Evolutionary conservation across 2,329 filamentous ascomycete genomes (phyloP), one percentile per base, ranked within the genome.

Genomic region (Venturia effusa): DNA sequence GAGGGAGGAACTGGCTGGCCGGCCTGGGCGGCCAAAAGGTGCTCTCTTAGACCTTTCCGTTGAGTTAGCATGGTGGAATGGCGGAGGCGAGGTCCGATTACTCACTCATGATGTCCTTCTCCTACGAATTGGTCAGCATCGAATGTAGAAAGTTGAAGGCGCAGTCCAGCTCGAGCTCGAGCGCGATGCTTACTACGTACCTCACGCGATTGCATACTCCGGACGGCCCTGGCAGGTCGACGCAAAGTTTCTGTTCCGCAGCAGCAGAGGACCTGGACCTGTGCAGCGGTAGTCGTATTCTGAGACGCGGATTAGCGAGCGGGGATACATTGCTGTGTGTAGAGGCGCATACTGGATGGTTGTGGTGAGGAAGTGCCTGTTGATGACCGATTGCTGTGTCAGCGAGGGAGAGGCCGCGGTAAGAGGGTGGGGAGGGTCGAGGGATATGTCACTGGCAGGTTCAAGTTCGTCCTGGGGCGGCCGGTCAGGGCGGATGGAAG

Each of bases 41-140:
- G 84, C 71, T 86, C 84, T 74, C 84, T 81, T 71, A 87, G 80
- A 72, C 83, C 84, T 86, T 64, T 63, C 43, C 8, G 34, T n/a
- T 32, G 22, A 8, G 34, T 60, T 40, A 60, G 40, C 59, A 60
- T 60, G 69, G 41, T 59, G 59, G 55, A 59, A 27, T 57, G 51
- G 51, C 27, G 51, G 51, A 27, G 51, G 27, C 27, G 27, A 30
- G 48, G 27, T 17, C 17, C 4, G 51, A 57, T 57, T 57, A 57
- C 51, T 57, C 51, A 57, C 51, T 57, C 51, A 57, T 57, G 51
- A 57, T 57, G 30, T 57, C 51, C 27, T 57, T 57, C 51, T 57
- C 51, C 51, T 57, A 10, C 5, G 51, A 32, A 19, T 57, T 34
- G 27, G 51, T 57, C 27, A 57, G 51, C 51, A 34, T 30, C 51